Conservation (phyloP, 495 filamentous ascomycete genomes). For the Penicillium roqueforti region DNA sequence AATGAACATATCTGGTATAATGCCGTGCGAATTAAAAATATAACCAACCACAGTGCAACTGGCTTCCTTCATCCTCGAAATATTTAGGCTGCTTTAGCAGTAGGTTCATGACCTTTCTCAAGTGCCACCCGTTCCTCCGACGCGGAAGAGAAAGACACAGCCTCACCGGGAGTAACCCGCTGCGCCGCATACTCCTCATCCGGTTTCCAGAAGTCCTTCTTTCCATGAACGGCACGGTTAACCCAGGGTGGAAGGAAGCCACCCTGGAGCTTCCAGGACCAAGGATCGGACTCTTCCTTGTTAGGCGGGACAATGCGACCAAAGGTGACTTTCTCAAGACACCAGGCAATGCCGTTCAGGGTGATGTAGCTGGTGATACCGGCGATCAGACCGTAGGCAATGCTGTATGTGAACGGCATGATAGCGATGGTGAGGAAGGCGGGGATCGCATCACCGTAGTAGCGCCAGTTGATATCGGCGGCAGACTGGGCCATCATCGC, state of each 20-base stretch:
- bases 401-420: conserved; percentile 86
- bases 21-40: background rate
- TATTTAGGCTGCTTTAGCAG: background rate
- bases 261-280: conserved; percentile 65
- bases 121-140: conserved; percentile 16
- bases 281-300: conserved; percentile 67
- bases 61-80: background rate
- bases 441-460: conserved; percentile 71
- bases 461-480: conserved; percentile 79
- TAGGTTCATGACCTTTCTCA: conserved; percentile 11
- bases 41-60: background rate
- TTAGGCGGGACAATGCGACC: conserved; percentile 69
- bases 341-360: conserved; percentile 61
- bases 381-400: conserved; percentile 74
- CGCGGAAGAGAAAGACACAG: conserved; percentile 13
- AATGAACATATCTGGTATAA: conserved; percentile 1
- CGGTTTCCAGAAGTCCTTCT: conserved; percentile 62
- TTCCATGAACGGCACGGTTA: conserved; percentile 53
- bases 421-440: conserved; percentile 75
- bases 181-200: conserved; percentile 32
- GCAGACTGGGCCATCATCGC: conserved; percentile 74
- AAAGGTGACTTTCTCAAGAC: conserved; percentile 57
- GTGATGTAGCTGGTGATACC: conserved; percentile 71
- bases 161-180: conserved; percentile 5
- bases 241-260: conserved; percentile 70